Percentiles rank a stretch among this genome's conserved stretches.
These are phyloP conservation scores for Exophiala sp. DNA, from an alignment of 2,329 filamentous ascomycete species.

Conservation along the genomic window DNA sequence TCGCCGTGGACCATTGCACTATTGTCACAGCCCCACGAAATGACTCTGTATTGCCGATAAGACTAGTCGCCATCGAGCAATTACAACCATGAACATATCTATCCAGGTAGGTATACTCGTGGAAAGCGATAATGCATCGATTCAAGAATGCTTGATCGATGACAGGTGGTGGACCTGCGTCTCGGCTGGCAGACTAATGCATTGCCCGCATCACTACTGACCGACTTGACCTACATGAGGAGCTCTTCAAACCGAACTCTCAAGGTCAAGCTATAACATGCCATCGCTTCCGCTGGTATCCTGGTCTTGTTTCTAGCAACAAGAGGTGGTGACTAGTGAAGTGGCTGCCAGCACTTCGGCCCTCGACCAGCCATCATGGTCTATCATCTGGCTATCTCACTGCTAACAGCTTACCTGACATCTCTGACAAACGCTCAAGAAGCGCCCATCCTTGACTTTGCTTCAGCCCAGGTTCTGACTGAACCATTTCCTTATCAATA, in stretches of 20 bases:
- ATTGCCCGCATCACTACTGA: no score
- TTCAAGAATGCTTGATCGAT: background rate
- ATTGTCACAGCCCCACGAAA: no score
- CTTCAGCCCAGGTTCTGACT: background rate
- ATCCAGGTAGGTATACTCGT: background rate
- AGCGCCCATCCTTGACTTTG: background rate
- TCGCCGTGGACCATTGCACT: no score
- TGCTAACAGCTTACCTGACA: background rate
- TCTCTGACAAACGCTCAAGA: background rate
- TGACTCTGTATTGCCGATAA: background rate
- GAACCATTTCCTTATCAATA: conserved; percentile 3
- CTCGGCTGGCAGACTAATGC: background rate
- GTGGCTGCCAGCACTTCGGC: background rate
- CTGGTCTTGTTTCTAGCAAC: no score
- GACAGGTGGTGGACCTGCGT: background rate
- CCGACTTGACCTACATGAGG: background rate
- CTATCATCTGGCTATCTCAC: background rate
- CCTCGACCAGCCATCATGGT: background rate
- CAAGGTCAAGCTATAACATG: no score
- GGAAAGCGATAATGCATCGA: no score
- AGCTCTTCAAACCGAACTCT: background rate
- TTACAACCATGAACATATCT: background rate
- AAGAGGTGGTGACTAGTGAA: no score
- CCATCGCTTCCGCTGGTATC: no score
- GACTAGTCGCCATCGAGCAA: background rate